Percentiles rank a stretch among this genome's conserved stretches.
Conservation (phyloP, 331 rosid species). For the Erythrophleum ivorense region DNA sequence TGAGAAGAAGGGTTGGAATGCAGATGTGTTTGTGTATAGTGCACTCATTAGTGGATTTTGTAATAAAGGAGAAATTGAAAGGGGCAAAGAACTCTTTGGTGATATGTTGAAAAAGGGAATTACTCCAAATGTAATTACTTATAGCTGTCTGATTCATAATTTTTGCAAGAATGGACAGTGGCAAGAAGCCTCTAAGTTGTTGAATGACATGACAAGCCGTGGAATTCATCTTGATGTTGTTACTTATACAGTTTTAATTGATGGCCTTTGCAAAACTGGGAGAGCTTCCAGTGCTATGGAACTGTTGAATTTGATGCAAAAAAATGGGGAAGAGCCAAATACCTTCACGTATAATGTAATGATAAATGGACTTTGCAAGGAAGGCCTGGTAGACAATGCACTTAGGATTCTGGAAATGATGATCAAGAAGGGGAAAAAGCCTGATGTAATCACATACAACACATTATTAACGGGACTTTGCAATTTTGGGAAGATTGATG, state of each 20-base stretch:
- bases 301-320: constrained; percentile 64
- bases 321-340: constrained; percentile 67
- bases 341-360: constrained; percentile 67
- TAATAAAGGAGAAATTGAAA: constrained; percentile 51
- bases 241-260: constrained; percentile 64
- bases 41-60: constrained; percentile 65
- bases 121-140: constrained; percentile 68
- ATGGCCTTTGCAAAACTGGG: constrained; percentile 80
- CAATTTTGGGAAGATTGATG: constrained; percentile 55
- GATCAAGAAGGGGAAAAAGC: constrained; percentile 69
- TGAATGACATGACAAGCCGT: constrained; percentile 59
- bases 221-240: constrained; percentile 66
- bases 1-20: constrained; percentile 61
- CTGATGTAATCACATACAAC: constrained; percentile 73
- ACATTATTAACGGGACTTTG: constrained; percentile 71
- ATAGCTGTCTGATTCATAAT: constrained; percentile 64
- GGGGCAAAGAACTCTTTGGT: constrained; percentile 60
- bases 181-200: constrained; percentile 64
- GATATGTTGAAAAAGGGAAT: constrained; percentile 71
- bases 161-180: constrained; percentile 69
- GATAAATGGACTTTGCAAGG: constrained; percentile 79
- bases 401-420: constrained; percentile 57
- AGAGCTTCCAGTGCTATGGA: constrained; percentile 56
- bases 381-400: constrained; percentile 66
- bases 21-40: constrained; percentile 61